Evolutionary conservation across 1,284 basidiomycete genomes (phyloP), one percentile per base, ranked within the genome.

Genomic region (Athelia psychrophila): DNA sequence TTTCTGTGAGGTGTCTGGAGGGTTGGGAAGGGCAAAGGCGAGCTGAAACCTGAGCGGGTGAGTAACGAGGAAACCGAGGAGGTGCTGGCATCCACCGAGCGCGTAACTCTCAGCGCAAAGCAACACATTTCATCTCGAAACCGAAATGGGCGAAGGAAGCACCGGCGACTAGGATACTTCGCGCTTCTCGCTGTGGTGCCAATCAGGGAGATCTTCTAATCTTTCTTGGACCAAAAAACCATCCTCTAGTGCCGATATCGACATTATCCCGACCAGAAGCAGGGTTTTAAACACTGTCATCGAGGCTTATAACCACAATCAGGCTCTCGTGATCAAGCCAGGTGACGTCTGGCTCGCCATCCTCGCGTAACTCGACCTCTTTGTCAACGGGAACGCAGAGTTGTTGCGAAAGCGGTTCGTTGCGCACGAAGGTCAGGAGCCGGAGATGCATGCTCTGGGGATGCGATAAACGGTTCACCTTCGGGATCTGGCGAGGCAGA

Each of bases 301-400:
- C 22, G 58, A 65, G 44, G 74, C 75, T 2, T 75, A 75, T 57
- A 69, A 65, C 32, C 52, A 68, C 2, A 74, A 76, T 49, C 69
- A 67, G 9, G 63, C 62, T 2, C 64, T 76, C 16, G 57, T 64
- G 50, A 50, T 68, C 27, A 66, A 73, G 4, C 76, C 76, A 0
- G 74, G 76, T 47, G 74, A 77, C 50, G 61, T 78, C 22, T 78
- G 77, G 77, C 61, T 75, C 20, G 66, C 71, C 4, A 77, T 78
- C 53, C 54, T 78, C 16, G 56, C 61, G 1, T 75, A 78, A 47
- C 71, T 78, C 47, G 69, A 64, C 51, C 65, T 74, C 60, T 79
- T 71, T 51, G 68, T 76, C 22, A 75, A 75, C 24, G 71, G 66
- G 0, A 66, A 77, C 48, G 62, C 69, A 0, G 75, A 77, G 51